Conservation (phyloP, 306 rosid species). For the barrel medic (Medicago truncatula) region DNA sequence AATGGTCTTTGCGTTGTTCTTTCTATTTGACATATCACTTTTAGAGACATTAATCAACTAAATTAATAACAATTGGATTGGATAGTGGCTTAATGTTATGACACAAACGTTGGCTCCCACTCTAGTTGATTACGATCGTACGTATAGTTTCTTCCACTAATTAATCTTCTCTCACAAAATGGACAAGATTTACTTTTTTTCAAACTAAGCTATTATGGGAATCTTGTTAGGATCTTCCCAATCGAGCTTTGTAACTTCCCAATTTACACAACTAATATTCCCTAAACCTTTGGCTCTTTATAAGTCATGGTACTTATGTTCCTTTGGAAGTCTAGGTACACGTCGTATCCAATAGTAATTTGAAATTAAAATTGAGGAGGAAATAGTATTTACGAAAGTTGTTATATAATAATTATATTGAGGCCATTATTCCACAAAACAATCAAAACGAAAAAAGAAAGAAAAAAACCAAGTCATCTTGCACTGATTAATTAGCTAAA, state of each 20-base stretch:
- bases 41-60: conserved; percentile 22
- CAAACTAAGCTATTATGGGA: background rate
- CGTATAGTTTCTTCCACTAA: conserved; percentile 14
- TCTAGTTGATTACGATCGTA: conserved; percentile 20
- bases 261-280: background rate
- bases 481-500: conserved; percentile 7
- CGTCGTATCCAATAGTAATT: too few relatives aligned
- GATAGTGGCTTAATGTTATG: conserved; percentile 6
- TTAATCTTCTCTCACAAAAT: background rate
- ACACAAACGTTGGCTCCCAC: conserved; percentile 17
- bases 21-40: background rate
- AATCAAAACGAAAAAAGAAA: too few relatives aligned
- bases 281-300: background rate
- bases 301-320: too few relatives aligned
- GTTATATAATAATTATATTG: too few relatives aligned
- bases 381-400: too few relatives aligned
- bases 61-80: background rate
- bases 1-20: too few relatives aligned
- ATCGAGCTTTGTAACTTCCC: conserved; percentile 3
- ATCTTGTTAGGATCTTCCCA: background rate
- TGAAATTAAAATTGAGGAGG: too few relatives aligned
- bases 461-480: background rate
- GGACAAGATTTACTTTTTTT: conserved; percentile 18
- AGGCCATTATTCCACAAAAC: too few relatives aligned
- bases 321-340: too few relatives aligned